phyloP scores from a whole-genome alignment of 169 alveolate species.

The Plasmodium vivax region DNA sequence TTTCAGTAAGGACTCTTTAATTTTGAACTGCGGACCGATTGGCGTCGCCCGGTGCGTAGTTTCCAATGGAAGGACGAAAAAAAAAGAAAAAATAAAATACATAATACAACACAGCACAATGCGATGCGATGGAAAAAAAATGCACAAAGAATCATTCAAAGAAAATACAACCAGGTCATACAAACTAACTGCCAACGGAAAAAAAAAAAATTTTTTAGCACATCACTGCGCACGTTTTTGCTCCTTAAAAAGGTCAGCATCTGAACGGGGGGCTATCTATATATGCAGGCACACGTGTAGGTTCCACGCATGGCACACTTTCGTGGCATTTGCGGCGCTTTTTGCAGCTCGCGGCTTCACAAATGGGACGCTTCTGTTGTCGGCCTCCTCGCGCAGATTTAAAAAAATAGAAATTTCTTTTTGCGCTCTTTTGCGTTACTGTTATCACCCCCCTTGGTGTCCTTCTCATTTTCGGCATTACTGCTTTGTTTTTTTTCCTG shows the following conservation, averaged over 20 bases:
- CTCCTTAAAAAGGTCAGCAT: not conserved
- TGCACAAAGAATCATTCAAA: not conserved
- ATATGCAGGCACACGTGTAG: not conserved
- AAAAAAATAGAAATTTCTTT: not conserved
- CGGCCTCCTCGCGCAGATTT: not conserved
- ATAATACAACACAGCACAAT: not conserved
- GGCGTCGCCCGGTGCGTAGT: not conserved
- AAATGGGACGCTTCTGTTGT: not conserved
- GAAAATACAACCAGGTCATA: not conserved
- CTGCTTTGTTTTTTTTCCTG: not conserved
- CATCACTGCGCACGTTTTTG: not conserved
- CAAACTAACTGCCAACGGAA: not conserved
- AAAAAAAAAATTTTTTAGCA: not conserved
- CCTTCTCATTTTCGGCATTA: not conserved
- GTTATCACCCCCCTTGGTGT: not conserved
- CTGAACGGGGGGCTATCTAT: not conserved
- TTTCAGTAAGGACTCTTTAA: not conserved
- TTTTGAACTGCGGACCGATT: not conserved
- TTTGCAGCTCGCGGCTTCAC: not conserved
- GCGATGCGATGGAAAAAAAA: not conserved
- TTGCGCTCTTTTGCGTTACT: not conserved
- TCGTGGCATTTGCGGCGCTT: not conserved
- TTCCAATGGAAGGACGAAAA: not conserved
- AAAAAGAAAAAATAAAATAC: not conserved
- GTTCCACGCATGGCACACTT: not conserved